Base-by-base conservation (phyloP, 805 yeast genomes). In the Lipomyces oligophaga region DNA sequence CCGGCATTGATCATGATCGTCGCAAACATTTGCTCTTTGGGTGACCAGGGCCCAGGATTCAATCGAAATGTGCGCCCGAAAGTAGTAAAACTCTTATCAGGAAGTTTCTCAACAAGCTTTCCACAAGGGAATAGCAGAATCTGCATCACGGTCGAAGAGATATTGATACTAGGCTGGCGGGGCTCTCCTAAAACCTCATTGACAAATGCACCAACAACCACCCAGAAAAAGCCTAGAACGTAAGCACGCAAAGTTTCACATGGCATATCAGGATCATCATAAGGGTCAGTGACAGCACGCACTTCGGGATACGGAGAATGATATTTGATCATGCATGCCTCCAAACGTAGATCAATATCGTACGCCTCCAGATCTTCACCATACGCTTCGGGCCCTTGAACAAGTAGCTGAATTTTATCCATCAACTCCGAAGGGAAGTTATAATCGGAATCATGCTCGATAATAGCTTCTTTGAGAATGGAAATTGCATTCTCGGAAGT, bases 91-190 rank as follows among this genome's bases (percentile, higher is more conserved):
- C 49, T 44, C 49, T 44, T 38, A 34, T 47, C 49, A 28, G 52
- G 52, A 3, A 47, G 38, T 13, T 10, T 8, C 15, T 38, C 40
- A n/a, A 26, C 8, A 26, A 70, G 50, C 41, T 66, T 63, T 43
- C 87, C 87, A 27, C 76, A 53, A 4, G 85, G 84, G 62, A 72
- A 78, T 2, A 83, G 73, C 41, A 79, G 47, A 1, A 88, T 87
- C 72, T 77, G 81, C 1, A 85, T 77, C 46, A 78, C 70, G 47
- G 83, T 72, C 33, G 83, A 76, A 26, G 78, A 73, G 41, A 81
- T 81, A 45, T 68, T 59, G 47, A 80, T 69, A 0, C 76, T 60
- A 2, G 86, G 86, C 36, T 71, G 62, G 61, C 80, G 81, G 58
- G 79, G 64, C 21, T 78, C 70, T 58, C 81, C 80, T 58, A 81